These are phyloP conservation scores for Suillus placidus DNA, from an alignment of 768 basidiomycete genomes.

Conservation along the genomic window DNA sequence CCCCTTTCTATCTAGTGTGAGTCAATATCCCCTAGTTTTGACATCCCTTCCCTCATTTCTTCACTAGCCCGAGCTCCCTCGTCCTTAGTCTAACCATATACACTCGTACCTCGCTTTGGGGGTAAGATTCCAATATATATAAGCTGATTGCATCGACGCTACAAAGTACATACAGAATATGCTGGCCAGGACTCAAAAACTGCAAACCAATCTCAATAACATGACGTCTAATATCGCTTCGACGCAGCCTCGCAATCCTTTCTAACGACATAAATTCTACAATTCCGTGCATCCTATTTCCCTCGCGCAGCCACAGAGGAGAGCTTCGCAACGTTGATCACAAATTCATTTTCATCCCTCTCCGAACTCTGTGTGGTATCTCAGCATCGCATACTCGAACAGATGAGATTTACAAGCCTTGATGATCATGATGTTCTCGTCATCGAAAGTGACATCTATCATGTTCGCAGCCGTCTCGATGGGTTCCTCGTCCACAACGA, in stretches of 20 bases:
- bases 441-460: constrained; percentile 6
- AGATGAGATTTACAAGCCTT: not conserved
- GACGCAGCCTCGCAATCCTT: not conserved
- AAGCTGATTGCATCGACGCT: too few species aligned
- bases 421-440: not conserved
- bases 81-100: too few species aligned
- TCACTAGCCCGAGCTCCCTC: too few species aligned
- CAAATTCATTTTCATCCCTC: constrained; percentile 1
- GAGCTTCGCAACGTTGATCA: not conserved
- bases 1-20: too few species aligned
- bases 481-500: not conserved
- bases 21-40: too few species aligned
- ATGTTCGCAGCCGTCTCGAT: not conserved
- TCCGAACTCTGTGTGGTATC: not conserved
- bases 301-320: not conserved
- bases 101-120: too few species aligned
- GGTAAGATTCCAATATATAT: too few species aligned
- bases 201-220: not conserved
- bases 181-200: not conserved
- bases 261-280: not conserved
- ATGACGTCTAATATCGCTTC: not conserved
- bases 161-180: not conserved
- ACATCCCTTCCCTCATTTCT: too few species aligned
- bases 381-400: not conserved
- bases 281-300: not conserved